Conservation (phyloP, 495 filamentous ascomycete genomes). For the Lasiosphaeriaceae sp. region DNA sequence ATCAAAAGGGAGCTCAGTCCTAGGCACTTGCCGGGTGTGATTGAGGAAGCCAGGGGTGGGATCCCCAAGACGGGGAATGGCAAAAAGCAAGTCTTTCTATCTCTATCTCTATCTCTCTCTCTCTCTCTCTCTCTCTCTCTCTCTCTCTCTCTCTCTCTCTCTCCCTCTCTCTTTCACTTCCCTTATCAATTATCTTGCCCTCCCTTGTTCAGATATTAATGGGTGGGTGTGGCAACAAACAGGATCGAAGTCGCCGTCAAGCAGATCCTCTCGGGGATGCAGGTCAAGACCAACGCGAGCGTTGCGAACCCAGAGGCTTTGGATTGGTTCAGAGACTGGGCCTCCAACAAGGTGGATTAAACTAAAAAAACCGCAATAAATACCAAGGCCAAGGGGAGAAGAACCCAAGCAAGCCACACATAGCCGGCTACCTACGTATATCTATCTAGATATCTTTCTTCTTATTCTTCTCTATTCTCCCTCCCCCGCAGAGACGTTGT, state of each 20-base stretch:
- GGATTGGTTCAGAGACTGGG: slow-evolving; percentile 81
- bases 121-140: too few species aligned
- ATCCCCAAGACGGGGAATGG: slow-evolving; percentile 89
- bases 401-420: too few species aligned
- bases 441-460: too few species aligned
- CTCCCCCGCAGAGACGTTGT: too few species aligned
- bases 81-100: slow-evolving; percentile 68
- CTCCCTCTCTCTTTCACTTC: neutral
- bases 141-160: neutral
- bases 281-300: slow-evolving; percentile 79
- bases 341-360: slow-evolving; percentile 15
- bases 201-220: too few species aligned
- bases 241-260: slow-evolving; percentile 88
- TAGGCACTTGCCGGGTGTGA: slow-evolving; percentile 78
- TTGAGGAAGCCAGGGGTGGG: slow-evolving; percentile 68
- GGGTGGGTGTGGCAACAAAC: too few species aligned
- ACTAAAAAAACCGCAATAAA: too few species aligned
- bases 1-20: slow-evolving; percentile 75
- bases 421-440: too few species aligned
- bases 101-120: too few species aligned
- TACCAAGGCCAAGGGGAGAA: too few species aligned
- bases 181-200: neutral
- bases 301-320: slow-evolving; percentile 82
- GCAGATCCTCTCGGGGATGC: slow-evolving; percentile 84
- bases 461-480: too few species aligned